phyloP scores from a whole-genome alignment of 371 early-diverging fungal genomes.

The Actinomucor elegans region DNA sequence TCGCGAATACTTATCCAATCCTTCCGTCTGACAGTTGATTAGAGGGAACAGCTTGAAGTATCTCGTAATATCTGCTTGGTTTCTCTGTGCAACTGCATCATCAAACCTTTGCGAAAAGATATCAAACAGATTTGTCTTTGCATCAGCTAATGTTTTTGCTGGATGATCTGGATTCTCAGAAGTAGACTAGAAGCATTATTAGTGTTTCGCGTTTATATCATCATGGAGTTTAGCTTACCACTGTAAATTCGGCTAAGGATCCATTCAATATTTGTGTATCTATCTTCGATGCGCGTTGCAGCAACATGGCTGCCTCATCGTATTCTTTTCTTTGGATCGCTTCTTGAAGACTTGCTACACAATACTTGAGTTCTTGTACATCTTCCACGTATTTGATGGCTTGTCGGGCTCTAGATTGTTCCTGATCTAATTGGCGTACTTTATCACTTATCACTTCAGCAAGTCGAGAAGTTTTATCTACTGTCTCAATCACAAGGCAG shows the following conservation, averaged over 20 bases:
- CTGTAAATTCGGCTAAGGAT: constrained; percentile 70
- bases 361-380: constrained; percentile 73
- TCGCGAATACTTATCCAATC: constrained; percentile 83
- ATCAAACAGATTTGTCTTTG: constrained; percentile 62
- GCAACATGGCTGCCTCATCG: constrained; percentile 72
- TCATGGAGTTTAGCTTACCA: constrained; percentile 38
- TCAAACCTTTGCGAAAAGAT: constrained; percentile 81
- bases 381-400: constrained; percentile 72
- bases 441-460: constrained; percentile 82
- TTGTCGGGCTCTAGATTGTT: constrained; percentile 74
- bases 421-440: constrained; percentile 80
- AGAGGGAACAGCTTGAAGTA: constrained; percentile 90
- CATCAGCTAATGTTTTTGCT: constrained; percentile 57
- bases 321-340: constrained; percentile 71
- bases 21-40: constrained; percentile 77
- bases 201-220: too few relatives aligned
- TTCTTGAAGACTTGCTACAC: constrained; percentile 71
- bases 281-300: constrained; percentile 68
- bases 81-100: constrained; percentile 64
- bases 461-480: constrained; percentile 67
- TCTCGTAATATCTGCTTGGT: constrained; percentile 76
- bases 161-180: constrained; percentile 69
- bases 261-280: constrained; percentile 67
- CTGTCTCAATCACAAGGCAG: constrained; percentile 54
- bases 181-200: constrained; percentile 56